These are phyloP conservation scores for Diversispora eburnea DNA, from an alignment of 192 early-diverging fungal genomes.

Conservation along the genomic window DNA sequence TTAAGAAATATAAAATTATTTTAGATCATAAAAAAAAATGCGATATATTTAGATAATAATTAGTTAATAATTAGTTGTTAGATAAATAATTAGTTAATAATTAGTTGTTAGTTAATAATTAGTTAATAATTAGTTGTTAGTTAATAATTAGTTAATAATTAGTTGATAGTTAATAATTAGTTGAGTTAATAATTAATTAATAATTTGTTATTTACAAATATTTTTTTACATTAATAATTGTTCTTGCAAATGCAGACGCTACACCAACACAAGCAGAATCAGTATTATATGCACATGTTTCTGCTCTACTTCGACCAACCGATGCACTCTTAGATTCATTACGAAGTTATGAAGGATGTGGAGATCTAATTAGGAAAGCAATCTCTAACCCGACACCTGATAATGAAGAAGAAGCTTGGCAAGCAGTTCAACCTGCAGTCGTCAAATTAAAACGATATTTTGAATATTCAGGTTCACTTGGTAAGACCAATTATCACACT, in stretches of 20 bases:
- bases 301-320: slow-evolving; percentile 51
- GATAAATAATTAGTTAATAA: too few species aligned
- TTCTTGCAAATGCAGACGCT: slow-evolving; percentile 37
- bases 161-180: too few species aligned
- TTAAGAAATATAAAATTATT: too few species aligned
- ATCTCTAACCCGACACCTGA: slow-evolving; percentile 79
- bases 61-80: too few species aligned
- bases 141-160: too few species aligned
- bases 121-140: too few species aligned
- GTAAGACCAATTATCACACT: slow-evolving; percentile 36
- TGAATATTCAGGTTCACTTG: slow-evolving; percentile 70
- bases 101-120: too few species aligned
- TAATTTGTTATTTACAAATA: background rate
- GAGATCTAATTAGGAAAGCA: slow-evolving; percentile 77
- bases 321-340: slow-evolving; percentile 53
- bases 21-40: too few species aligned
- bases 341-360: slow-evolving; percentile 59
- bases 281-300: slow-evolving; percentile 55
- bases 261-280: slow-evolving; percentile 64
- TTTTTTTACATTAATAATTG: background rate
- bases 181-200: too few species aligned
- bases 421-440: slow-evolving; percentile 77
- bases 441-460: slow-evolving; percentile 75
- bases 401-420: slow-evolving; percentile 88
- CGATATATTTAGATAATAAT: too few species aligned